A percentile compares a stretch with the other conserved stretches of the same genome.
Conservation (phyloP, 495 filamentous ascomycete genomes). For the Talaromyces thailandensis region DNA sequence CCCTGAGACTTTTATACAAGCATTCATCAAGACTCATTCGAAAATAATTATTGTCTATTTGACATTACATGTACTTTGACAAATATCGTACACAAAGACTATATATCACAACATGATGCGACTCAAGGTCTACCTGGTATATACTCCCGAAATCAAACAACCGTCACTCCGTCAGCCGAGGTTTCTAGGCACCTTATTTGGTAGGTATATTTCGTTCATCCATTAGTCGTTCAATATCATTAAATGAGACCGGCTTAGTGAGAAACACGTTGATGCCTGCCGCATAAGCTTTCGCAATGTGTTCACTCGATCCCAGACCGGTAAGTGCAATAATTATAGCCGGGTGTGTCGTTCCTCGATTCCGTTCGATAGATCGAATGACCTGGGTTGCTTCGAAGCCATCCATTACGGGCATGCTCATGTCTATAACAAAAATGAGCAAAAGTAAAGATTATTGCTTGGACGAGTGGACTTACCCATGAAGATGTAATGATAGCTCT, state of each 20-base stretch:
- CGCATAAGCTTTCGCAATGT: constrained; percentile 54
- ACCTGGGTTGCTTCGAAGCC: constrained; percentile 62
- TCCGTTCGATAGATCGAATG: constrained; percentile 53
- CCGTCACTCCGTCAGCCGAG: not conserved
- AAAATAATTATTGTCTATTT: too few species aligned
- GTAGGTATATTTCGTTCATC: constrained; percentile 15
- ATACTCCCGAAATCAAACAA: not conserved
- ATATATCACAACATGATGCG: not conserved
- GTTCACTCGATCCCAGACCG: constrained; percentile 52
- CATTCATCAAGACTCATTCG: too few species aligned
- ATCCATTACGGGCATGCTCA: constrained; percentile 62
- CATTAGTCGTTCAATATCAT: constrained; percentile 34
- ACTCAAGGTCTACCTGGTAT: not conserved
- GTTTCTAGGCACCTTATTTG: too few species aligned
- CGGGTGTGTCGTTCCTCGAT: constrained; percentile 20
- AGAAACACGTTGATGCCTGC: constrained; percentile 66
- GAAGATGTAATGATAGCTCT: constrained; percentile 46
- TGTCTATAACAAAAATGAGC: not conserved
- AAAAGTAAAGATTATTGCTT: not conserved
- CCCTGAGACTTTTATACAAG: not conserved
- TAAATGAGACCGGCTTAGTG: constrained; percentile 58
- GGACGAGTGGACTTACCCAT: constrained; percentile 44
- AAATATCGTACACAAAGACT: too few species aligned
- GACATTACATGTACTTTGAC: too few species aligned
- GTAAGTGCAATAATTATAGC: constrained; percentile 62